Conservation (phyloP, 148 eudicot species). For the Dianthus caryophyllus region DNA sequence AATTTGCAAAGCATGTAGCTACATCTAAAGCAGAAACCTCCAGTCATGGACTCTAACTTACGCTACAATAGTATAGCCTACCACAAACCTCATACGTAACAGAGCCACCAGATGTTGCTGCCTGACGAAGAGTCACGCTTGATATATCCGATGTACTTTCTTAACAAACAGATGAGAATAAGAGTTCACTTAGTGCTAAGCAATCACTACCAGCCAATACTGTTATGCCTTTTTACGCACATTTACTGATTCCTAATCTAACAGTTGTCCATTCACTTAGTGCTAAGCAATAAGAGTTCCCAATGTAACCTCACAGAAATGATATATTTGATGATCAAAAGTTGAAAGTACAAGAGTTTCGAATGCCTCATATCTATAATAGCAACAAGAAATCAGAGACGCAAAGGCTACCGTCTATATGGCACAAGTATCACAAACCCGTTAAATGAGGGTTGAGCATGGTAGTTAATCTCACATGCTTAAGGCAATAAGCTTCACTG, state of each 20-base stretch:
- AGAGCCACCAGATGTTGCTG: constrained; percentile 78
- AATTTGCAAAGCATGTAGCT: not conserved
- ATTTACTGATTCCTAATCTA: too few relatives aligned
- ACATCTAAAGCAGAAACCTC: not conserved
- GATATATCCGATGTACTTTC: constrained; percentile 19
- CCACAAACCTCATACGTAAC: constrained; percentile 81
- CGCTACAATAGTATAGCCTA: not conserved
- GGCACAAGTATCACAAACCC: not conserved
- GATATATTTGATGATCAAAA: not conserved
- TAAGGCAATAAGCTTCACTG: not conserved
- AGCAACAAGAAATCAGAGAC: not conserved
- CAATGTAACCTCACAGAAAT: too few relatives aligned
- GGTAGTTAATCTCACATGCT: not conserved
- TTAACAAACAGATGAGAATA: too few relatives aligned
- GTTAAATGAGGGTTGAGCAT: not conserved
- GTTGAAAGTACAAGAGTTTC: too few relatives aligned
- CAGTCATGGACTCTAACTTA: not conserved
- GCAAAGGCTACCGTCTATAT: not conserved
- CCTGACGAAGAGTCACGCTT: constrained; percentile 79
- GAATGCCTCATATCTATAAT: not conserved
- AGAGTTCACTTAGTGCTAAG: too few relatives aligned
- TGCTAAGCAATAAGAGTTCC: too few relatives aligned
- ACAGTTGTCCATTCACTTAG: too few relatives aligned
- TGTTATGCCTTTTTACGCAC: too few relatives aligned
- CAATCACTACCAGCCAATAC: not conserved